These are phyloP conservation scores for Vitis labrusca DNA, from an alignment of 164 flowering plant species.

Conservation along the genomic window DNA sequence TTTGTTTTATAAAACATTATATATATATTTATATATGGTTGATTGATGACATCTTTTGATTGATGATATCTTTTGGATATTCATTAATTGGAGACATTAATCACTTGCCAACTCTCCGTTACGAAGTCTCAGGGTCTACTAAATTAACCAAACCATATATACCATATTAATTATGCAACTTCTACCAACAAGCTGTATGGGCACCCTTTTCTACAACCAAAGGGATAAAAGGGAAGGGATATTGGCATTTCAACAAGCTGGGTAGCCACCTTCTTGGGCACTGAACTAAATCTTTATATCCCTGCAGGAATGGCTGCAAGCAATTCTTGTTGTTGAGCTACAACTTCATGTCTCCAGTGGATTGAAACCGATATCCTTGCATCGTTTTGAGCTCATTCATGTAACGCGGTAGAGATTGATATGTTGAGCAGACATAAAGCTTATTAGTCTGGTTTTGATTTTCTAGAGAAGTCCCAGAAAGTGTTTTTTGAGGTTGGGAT, in stretches of 20 bases:
- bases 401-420: not conserved
- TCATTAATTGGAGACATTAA: too few relatives aligned
- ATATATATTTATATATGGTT: too few relatives aligned
- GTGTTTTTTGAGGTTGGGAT: not conserved
- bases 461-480: not conserved
- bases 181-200: too few relatives aligned
- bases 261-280: not conserved
- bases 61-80: too few relatives aligned
- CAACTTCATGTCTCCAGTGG: not conserved
- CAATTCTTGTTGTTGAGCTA: conserved; percentile 11
- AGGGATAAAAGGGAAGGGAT: not conserved
- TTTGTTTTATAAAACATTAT: too few relatives aligned
- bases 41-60: too few relatives aligned
- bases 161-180: too few relatives aligned
- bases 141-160: too few relatives aligned
- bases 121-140: too few relatives aligned
- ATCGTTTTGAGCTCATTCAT: not conserved
- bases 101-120: too few relatives aligned
- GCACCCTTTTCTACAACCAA: not conserved
- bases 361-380: conserved; percentile 1
- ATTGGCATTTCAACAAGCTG: not conserved
- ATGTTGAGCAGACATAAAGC: not conserved
- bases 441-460: not conserved
- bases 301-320: not conserved
- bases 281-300: conserved; percentile 13